A percentile compares a stretch with the other conserved stretches of the same genome.
Conservation (phyloP, 768 basidiomycete genomes). For the Mycena rebaudengoi region DNA sequence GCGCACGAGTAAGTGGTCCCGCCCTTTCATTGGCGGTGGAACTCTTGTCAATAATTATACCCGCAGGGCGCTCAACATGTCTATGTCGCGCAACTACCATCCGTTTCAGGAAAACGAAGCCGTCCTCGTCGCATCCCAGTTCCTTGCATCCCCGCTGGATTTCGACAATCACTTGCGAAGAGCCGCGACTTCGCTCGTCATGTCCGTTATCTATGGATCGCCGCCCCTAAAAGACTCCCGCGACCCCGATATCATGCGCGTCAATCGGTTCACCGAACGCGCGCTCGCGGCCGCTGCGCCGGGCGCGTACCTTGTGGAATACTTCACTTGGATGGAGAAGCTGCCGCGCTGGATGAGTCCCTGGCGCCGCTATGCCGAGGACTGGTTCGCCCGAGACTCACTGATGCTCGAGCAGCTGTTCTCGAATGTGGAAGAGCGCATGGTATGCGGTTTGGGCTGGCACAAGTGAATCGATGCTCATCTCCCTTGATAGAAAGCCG, state of each 20-base stretch:
- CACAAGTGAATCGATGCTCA: background rate
- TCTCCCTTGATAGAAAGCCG: background rate
- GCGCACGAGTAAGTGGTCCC: constrained; percentile 28
- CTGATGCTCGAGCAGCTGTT: constrained; percentile 16
- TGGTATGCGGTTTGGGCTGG: constrained; percentile 10
- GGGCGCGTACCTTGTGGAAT: background rate
- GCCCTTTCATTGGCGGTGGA: too few species aligned
- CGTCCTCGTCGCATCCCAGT: background rate
- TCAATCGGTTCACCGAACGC: background rate
- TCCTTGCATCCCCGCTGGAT: background rate
- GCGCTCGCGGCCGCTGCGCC: background rate
- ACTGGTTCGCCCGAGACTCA: constrained; percentile 17
- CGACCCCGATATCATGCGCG: background rate
- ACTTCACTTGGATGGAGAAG: background rate
- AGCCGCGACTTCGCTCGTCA: background rate
- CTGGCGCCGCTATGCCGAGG: constrained; percentile 23
- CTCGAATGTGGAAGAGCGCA: constrained; percentile 11
- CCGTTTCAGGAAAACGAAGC: constrained; percentile 20
- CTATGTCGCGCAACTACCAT: constrained; percentile 17
- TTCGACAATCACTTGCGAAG: background rate
- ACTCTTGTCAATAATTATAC: too few species aligned
- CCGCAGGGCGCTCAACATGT: constrained; percentile 21
- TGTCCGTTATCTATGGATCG: background rate
- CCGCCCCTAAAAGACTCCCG: background rate
- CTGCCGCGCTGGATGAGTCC: background rate